Evolutionary conservation across 306 rosid species (phyloP).

Genomic region (Quercus robur): DNA sequence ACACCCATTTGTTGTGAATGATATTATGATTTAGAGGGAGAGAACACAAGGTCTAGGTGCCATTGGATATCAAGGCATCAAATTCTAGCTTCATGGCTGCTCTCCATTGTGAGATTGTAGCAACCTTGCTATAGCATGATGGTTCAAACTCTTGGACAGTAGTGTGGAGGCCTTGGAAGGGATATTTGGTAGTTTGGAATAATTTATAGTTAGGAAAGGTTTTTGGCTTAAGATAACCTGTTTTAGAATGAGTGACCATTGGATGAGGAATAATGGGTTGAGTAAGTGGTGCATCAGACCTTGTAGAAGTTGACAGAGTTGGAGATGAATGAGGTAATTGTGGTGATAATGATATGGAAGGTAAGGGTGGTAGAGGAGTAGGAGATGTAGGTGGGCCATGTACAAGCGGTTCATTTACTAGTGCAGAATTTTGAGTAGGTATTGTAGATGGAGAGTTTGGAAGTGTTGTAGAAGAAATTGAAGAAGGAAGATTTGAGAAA

Average conservation of each 20-base stretch:
- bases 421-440: no score
- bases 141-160: not conserved
- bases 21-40: not conserved
- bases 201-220: no score
- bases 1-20: no score
- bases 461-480: no score
- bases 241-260: not conserved
- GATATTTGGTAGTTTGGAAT: not conserved
- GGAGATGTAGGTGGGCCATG: no score
- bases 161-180: no score
- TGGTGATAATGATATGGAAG: not conserved
- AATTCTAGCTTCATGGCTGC: not conserved
- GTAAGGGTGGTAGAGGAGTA: no score
- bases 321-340: not conserved
- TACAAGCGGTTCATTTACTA: no score
- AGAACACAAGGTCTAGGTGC: not conserved
- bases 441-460: no score
- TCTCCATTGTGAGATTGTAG: not conserved
- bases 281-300: not conserved
- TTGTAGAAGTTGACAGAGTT: no score
- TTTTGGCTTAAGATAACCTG: not conserved
- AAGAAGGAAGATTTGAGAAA: no score
- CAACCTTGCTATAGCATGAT: not conserved
- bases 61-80: not conserved
- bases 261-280: not conserved